Conservation (phyloP, 768 basidiomycete genomes). For the Saitozyma sp. region DNA sequence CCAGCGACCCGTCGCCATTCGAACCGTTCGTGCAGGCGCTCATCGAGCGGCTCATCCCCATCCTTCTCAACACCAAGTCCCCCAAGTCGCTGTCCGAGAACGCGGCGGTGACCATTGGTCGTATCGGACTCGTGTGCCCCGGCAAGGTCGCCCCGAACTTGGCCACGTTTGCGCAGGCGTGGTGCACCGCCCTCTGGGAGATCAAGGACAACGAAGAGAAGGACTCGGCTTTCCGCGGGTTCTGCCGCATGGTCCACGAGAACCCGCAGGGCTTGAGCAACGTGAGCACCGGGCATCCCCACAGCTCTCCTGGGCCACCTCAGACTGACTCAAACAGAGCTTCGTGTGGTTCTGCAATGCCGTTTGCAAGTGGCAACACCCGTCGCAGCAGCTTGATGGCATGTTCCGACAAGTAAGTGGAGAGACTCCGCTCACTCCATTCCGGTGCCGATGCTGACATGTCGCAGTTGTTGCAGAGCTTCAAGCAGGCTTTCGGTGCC, state of each 20-base stretch:
- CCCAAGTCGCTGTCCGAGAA: conserved; percentile 95
- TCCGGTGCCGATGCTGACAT: not conserved
- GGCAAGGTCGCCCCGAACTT: conserved; percentile 82
- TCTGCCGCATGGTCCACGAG: conserved; percentile 90
- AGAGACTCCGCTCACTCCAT: not conserved
- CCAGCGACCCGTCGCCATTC: conserved; percentile 53
- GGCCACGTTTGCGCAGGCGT: conserved; percentile 85
- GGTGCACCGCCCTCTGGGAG: conserved; percentile 96
- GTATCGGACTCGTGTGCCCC: conserved; percentile 92
- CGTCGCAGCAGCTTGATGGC: conserved; percentile 82
- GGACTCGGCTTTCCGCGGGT: conserved; percentile 95
- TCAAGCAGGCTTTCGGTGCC: conserved; percentile 78
- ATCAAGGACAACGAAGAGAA: conserved; percentile 99
- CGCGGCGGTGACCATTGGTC: conserved; percentile 95
- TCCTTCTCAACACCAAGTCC: conserved; percentile 86
- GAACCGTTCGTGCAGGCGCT: conserved; percentile 86
- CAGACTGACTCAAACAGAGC: conserved; percentile 59
- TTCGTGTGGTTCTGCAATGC: conserved; percentile 98
- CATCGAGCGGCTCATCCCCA: conserved; percentile 85
- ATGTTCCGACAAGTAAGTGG: conserved; percentile 75
- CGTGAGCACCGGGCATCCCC: conserved; percentile 57
- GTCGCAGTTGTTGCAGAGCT: conserved; percentile 70
- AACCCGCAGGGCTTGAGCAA: conserved; percentile 93
- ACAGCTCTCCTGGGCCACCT: no score
- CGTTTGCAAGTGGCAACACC: conserved; percentile 89